Base-by-base conservation (phyloP, 83 land plant species). In the Thuja plicata region DNA sequence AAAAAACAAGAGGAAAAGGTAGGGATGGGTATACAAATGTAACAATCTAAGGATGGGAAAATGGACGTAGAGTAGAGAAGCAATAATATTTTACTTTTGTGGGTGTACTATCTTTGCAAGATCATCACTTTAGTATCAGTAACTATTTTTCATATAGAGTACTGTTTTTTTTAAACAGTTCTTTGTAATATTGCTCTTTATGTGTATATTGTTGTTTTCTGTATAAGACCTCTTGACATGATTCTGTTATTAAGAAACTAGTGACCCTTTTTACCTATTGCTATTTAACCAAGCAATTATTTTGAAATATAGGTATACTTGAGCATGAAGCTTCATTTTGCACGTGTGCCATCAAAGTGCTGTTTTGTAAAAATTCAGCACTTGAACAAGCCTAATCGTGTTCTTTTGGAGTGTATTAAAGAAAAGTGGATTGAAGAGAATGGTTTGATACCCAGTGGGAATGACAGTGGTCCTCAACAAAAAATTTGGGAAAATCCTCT, bases 261-360 rank as follows among this genome's bases (percentile, higher is more conserved):
- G 86, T 13, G 86, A 50, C 52, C 37, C 10, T 46, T 16, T 84
- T 32, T 84, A 15, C 32, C 54, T n/a, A 84, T 52, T 12, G 30
- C 35, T 48, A 6, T 87, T 32, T 66, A 60, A 87, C 34, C 34
- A 35, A 87, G n/a, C 12, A 27, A 30, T 62, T 80, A 34, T 50
- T 79, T 81, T 43, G 70, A 32, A 12, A 15, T 46, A 34, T 88
- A 93, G 94, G 93, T 93, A 27, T 90, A 92, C 85, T 73, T 81
- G 57, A 93, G 94, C 79, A 89, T 93, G 94, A 92, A 91, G 87
- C 92, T 93, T 4, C 94, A 93, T 84, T 93, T 93, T 90, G 94
- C 93, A 16, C 91, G 94, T n/a, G 86, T 90, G 66, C 93, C 94
- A 66, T 79, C 77, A 37, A 89, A 93, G 91, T 93, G 94, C 77